A percentile compares a stretch with the other conserved stretches of the same genome.
Evolutionary conservation across 2,329 filamentous ascomycete species (phyloP).

Genomic region (Monosporascus sp.): DNA sequence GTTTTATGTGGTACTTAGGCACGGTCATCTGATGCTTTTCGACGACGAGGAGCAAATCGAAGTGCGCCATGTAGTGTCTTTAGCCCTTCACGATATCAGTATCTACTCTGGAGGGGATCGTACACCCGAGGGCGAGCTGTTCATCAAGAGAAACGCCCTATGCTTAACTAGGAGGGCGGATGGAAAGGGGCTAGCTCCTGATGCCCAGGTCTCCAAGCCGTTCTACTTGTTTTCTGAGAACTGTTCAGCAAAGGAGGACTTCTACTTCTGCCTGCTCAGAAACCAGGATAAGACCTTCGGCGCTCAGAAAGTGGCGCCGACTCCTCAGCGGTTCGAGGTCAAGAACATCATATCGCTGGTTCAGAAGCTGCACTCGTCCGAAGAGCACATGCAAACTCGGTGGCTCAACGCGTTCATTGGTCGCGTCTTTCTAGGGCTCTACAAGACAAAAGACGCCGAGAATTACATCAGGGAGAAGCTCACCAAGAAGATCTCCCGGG

Average conservation of each 20-base stretch:
- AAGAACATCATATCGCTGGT: conserved; percentile 86
- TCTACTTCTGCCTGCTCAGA: conserved; percentile 87
- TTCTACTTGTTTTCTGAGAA: conserved; percentile 96
- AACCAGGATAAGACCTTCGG: conserved; percentile 70
- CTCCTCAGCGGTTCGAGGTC: conserved; percentile 72
- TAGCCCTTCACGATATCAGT: conserved; percentile 80
- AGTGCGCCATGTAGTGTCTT: conserved; percentile 90
- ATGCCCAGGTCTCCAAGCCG: conserved; percentile 63
- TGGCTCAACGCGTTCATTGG: conserved; percentile 94
- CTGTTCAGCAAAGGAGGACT: conserved; percentile 94
- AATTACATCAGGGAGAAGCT: conserved; percentile 78
- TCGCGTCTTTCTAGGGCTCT: conserved; percentile 79
- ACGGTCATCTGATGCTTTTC: conserved; percentile 95
- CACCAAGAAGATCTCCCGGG: conserved; percentile 91
- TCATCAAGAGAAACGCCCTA: conserved; percentile 90
- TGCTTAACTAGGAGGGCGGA: conserved; percentile 65
- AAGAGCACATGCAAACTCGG: conserved; percentile 83
- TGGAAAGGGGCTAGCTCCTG: conserved; percentile 49
- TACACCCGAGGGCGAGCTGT: conserved; percentile 88
- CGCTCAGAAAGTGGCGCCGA: conserved; percentile 54
- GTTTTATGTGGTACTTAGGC: conserved; percentile 88
- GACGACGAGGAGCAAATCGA: conserved; percentile 94
- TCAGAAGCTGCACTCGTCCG: conserved; percentile 83
- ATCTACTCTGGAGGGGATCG: conserved; percentile 74
- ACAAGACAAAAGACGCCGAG: conserved; percentile 79